Evolutionary conservation across 108 stramenopile species (phyloP).

Genomic region (Nitzschia sp.): DNA sequence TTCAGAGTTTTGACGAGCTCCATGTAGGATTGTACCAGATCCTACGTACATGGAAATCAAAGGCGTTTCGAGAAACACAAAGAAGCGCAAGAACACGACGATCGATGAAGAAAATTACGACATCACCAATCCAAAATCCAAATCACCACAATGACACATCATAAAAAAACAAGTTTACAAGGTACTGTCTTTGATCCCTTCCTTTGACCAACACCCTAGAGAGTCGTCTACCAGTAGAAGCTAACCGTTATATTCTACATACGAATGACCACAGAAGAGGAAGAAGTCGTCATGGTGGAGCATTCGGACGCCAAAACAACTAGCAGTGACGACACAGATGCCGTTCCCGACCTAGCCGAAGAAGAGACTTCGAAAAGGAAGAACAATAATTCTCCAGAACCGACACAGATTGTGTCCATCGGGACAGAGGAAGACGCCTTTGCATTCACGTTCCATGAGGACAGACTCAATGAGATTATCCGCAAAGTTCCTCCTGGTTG

Average conservation of each 20-base stretch:
- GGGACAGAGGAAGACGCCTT: constrained; percentile 75
- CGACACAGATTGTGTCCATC: constrained; percentile 86
- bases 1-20: no score
- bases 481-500: constrained; percentile 69
- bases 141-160: no score
- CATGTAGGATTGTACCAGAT: no score
- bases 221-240: neutral
- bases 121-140: no score
- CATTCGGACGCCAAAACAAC: constrained; percentile 28
- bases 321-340: neutral
- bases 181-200: no score
- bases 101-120: no score
- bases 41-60: no score
- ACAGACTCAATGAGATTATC: constrained; percentile 72
- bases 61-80: no score
- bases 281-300: constrained; percentile 32
- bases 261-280: neutral
- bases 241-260: neutral
- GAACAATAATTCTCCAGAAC: constrained; percentile 4
- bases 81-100: no score
- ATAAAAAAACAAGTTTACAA: no score
- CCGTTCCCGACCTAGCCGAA: neutral
- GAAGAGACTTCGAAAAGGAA: constrained; percentile 1
- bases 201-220: no score
- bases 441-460: constrained; percentile 87